phyloP scores from a whole-genome alignment of 2,329 filamentous ascomycete genomes.

The Lojkania enalia region DNA sequence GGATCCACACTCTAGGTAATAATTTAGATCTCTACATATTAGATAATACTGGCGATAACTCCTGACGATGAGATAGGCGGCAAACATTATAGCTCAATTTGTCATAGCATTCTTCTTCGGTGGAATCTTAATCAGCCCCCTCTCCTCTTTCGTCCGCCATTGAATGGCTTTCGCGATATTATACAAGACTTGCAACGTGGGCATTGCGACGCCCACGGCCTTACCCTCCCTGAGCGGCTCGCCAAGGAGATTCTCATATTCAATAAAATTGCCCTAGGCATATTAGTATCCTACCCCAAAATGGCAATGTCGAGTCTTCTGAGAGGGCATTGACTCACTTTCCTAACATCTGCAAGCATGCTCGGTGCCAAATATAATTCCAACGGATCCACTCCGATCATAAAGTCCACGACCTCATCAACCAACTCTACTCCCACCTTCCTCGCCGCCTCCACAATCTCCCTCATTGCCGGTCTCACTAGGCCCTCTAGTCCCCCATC shows the following conservation, averaged over 20 bases:
- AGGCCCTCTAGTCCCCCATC: constrained; percentile 52
- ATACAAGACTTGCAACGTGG: constrained; percentile 55
- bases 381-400: constrained; percentile 55
- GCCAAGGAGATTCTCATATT: constrained; percentile 60
- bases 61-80: too few relatives aligned
- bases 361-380: constrained; percentile 56
- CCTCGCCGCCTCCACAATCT: constrained; percentile 53
- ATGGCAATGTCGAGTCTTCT: not conserved
- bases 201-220: constrained; percentile 53
- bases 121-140: constrained; percentile 44
- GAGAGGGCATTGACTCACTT: constrained; percentile 36
- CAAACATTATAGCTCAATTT: too few relatives aligned
- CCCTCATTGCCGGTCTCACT: constrained; percentile 58
- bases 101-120: constrained; percentile 12
- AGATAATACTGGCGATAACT: too few relatives aligned
- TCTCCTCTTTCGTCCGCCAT: constrained; percentile 51
- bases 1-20: too few relatives aligned
- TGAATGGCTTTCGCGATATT: constrained; percentile 54
- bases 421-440: constrained; percentile 51
- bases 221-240: constrained; percentile 60
- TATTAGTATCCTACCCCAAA: too few relatives aligned
- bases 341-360: constrained; percentile 59
- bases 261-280: constrained; percentile 56
- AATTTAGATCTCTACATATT: too few relatives aligned
- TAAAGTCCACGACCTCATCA: constrained; percentile 48